Conservation (phyloP, 495 filamentous ascomycete species). For the Tuber borchii region DNA sequence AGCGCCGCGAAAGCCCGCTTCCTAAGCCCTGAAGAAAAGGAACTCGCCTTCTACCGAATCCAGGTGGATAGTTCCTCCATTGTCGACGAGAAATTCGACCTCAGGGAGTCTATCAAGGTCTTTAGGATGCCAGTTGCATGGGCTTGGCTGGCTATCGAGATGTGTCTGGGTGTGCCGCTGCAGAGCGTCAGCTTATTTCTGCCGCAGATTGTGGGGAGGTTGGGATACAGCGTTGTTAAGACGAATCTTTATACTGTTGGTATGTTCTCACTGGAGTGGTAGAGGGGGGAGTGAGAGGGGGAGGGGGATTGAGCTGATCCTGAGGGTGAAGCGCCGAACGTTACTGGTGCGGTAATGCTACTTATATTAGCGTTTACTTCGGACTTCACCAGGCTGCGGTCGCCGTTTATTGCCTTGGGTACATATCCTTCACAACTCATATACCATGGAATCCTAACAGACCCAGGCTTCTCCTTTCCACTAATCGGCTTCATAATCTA, state of each 20-base stretch:
- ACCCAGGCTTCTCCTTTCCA: conserved; percentile 57
- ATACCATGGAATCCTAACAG: conserved; percentile 1
- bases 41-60: conserved; percentile 65
- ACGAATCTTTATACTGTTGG: conserved; percentile 75
- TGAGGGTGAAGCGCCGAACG: conserved; percentile 8
- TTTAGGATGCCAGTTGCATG: conserved; percentile 60
- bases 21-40: conserved; percentile 58
- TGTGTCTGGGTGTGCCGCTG: conserved; percentile 69
- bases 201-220: conserved; percentile 62
- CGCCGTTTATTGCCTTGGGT: conserved; percentile 63
- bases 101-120: conserved; percentile 58
- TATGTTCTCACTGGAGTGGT: conserved; percentile 48
- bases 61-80: conserved; percentile 64
- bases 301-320: conserved; percentile 8
- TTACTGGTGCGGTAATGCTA: conserved; percentile 58
- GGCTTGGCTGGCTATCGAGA: conserved; percentile 60
- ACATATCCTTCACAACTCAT: not conserved
- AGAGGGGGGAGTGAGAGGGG: not conserved
- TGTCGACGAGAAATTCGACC: conserved; percentile 63
- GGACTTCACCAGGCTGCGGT: conserved; percentile 60
- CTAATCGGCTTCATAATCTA: conserved; percentile 72
- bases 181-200: conserved; percentile 66
- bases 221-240: conserved; percentile 59
- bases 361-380: conserved; percentile 62
- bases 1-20: conserved; percentile 60